Evolutionary conservation across 2,329 filamentous ascomycete genomes (phyloP), one percentile per base, ranked within the genome.

Genomic region (Phialemonium atrogriseum): DNA sequence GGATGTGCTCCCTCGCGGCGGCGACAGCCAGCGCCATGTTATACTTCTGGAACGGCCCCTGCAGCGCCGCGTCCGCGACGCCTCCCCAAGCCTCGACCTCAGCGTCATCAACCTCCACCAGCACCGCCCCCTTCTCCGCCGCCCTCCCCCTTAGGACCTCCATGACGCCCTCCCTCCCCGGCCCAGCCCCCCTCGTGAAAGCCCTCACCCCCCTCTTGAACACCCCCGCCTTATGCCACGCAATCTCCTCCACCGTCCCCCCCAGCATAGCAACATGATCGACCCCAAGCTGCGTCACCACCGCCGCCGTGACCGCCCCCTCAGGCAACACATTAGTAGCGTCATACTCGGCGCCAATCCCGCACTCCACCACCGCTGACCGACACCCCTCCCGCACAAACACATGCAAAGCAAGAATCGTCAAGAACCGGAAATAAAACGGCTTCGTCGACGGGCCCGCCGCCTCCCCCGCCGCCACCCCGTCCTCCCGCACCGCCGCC

Each of bases 171-270:
- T 32, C 42, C 18, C 35, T 38, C 37, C 11, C 5, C 9, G 22
- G 24, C 32, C 35, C 27, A 22, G 28, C 23, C 17, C 63, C 54
- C 5, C 74, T 58, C 0, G 71, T 74, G 30, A 80, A 80, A 3
- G 73, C 73, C 12, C 68, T 63, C 8, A 63, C 62, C 1, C 69
- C 72, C 1, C 49, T 34, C 55, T 83, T 83, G 60, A 83, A 75
- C 35, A 84, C 79, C 2, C 80, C 80, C 1, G 76, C 73, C 55
- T 84, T 84, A 54, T 84, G 77, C 80, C 80, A 84, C 0, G 80
- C 77, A 40, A 84, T 82, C 51, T 75, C 65, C 19, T 71, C 72
- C 9, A 82, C 58, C 0, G 74, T 80, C 12, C 66, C 54, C 4
- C 80, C 80, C 2, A 85, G 63, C 13, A 68, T 64, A 31, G 64